Base-by-base conservation (phyloP, 129 eudicot genomes). In the Helianthus tuberosus region DNA sequence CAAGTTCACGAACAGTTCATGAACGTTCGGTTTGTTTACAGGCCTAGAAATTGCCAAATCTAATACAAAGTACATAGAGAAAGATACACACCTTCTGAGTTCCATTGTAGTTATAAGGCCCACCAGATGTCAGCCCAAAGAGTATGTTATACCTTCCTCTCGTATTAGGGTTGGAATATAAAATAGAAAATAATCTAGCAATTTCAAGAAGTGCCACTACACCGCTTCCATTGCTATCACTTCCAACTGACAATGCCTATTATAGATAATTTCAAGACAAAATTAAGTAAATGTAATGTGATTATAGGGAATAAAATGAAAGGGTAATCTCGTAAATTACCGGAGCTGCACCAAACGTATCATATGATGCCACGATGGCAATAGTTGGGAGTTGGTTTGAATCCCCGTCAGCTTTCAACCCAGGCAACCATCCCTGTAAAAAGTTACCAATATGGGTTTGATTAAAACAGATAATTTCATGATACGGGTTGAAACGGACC, bases 191-290 rank as follows among this genome's bases (percentile, higher is more conserved):
- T 43, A 95, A 52, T 68, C 99, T 84, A 77, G 99, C 99, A 10
- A 95, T 87, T 84, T 95, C 99, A 80, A 95, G 88, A 72, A 95
- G 96, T 38, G 91, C 96, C 68, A 89, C 97, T 62, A 91, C 86
- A 50, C 99, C 97, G 84, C 99, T 95, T 46, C 97, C 99, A 32
- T 87, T 91, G 92, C 99, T 91, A 76, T 95, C 97, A 85, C 96
- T 91, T 72, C 99, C 97, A 77, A 87, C 90, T 63, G 97, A 89
- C 55, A 95, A 54, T 59, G 95, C 99, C 99, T 95, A 66, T 23
- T 66, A 75, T 16, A 35, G 68, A 66, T 27, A 32, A 43, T 8
- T 13, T 53, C 11, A 39, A 53, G 32, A 29, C 49, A 5, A 35
- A 53, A 38, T 43, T 49, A 67, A 29, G 54, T 43, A 36, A 44